Evolutionary conservation across 441 rosid genomes (phyloP).

Genomic region (Populus hybrid): DNA sequence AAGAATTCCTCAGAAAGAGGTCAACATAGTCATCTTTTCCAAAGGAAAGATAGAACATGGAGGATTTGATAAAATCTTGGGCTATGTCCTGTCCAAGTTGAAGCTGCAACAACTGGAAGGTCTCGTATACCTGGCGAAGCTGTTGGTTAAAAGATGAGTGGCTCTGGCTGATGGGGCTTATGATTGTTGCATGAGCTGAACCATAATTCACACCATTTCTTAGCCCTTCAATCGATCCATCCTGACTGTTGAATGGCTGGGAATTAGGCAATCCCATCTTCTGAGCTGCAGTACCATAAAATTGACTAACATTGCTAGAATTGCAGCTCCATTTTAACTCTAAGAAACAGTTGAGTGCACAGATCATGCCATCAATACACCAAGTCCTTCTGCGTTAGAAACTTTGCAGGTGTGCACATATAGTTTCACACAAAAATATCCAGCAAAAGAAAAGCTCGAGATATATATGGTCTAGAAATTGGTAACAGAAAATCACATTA

Average conservation of each 20-base stretch:
- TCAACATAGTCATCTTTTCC: slow-evolving; percentile 64
- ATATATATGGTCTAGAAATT: not conserved
- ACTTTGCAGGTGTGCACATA: too few species aligned
- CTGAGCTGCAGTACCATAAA: slow-evolving; percentile 33
- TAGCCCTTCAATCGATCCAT: slow-evolving; percentile 39
- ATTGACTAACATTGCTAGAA: not conserved
- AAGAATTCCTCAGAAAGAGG: slow-evolving; percentile 41
- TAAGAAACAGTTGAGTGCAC: not conserved
- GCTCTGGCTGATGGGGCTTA: slow-evolving; percentile 32
- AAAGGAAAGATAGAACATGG: slow-evolving; percentile 61
- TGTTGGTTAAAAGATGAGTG: slow-evolving; percentile 62
- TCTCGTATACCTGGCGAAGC: slow-evolving; percentile 57
- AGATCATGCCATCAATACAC: not conserved
- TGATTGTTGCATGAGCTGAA: slow-evolving; percentile 54
- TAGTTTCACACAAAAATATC: too few species aligned
- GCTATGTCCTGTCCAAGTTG: slow-evolving; percentile 33
- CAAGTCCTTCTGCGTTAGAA: not conserved
- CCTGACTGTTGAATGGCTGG: slow-evolving; percentile 46
- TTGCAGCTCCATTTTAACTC: not conserved
- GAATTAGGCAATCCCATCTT: slow-evolving; percentile 41
- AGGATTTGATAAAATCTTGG: slow-evolving; percentile 32
- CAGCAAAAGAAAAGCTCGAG: not conserved
- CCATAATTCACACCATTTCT: slow-evolving; percentile 49
- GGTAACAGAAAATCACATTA: not conserved
- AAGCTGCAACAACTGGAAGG: slow-evolving; percentile 52